Conservation (phyloP, 2,329 filamentous ascomycete species). For the Neurospora crassa region DNA sequence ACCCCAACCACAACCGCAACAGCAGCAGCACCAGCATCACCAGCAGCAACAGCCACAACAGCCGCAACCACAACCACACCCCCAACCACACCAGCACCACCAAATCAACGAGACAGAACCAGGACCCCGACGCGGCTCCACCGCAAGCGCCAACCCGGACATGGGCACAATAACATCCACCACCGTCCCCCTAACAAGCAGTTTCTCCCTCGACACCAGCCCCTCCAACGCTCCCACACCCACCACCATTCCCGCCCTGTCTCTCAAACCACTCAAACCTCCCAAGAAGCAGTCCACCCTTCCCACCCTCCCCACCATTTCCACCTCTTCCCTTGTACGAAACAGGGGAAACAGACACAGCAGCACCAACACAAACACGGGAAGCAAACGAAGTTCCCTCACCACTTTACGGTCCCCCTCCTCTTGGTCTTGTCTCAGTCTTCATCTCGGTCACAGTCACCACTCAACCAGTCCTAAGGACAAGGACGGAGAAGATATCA, state of each 20-base stretch:
- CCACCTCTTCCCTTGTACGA: background rate
- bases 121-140: too few relatives aligned
- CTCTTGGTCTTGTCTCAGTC: background rate
- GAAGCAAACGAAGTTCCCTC: background rate
- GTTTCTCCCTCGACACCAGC: background rate
- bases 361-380: background rate
- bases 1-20: too few relatives aligned
- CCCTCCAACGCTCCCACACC: background rate
- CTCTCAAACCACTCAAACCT: too few relatives aligned
- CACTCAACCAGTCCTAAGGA: background rate
- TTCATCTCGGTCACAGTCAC: background rate
- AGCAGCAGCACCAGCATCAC: background rate
- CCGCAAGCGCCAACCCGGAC: too few relatives aligned
- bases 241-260: background rate
- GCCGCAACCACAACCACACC: too few relatives aligned
- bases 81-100: too few relatives aligned
- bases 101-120: too few relatives aligned
- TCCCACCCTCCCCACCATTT: background rate
- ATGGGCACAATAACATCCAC: background rate
- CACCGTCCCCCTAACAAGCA: background rate
- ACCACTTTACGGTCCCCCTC: background rate
- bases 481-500: background rate
- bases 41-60: too few relatives aligned
- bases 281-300: too few relatives aligned
- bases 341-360: background rate